Evolutionary conservation across 805 yeast species (phyloP), one percentile per base, ranked within the genome.

Genomic region (Hanseniaspora valbyensis): DNA sequence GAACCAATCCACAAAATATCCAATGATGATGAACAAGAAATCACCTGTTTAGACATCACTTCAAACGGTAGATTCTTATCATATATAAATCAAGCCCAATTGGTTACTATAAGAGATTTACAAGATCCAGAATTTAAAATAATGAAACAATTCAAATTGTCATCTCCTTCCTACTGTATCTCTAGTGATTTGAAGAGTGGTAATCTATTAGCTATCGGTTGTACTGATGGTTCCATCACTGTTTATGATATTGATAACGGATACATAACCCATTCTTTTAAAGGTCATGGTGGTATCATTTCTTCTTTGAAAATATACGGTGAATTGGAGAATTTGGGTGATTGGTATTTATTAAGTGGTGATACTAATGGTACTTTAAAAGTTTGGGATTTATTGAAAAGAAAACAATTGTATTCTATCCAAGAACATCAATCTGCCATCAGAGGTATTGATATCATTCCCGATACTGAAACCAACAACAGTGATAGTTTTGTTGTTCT

Each of bases 161-260:
- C 86, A 2, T 81, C 96, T 1, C 95, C 96, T 1, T 83, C 85
- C 1, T 85, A 84, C 63, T 81, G 87, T 10, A 74, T 87, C 41
- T 71, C 82, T 10, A 77, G 76, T 21, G 98, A 92, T 64, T 62
- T 75, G 2, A 41, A 34, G 14, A 86, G 96, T 0, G 81, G 95
- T 2, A 79, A 95, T 2, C 69, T 92, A 33, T 77, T 89, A 59
- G 95, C 96, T 18, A 80, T 92, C 60, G 99, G 99, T 36, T 88
- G 95, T 42, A 83, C 96, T 0, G 98, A 92, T 65, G 97, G 98
- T 43, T 75, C 80, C 38, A 83, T 89, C 16, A 80, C 85, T 41
- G 94, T 92, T 1, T 88, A 95, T 82, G 99, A 92, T 64, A 74
- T 92, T 33, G 89, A 80, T 55, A 88, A 88, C 32, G 89, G 92